Evolutionary conservation across 2,329 filamentous ascomycete species (phyloP), one percentile per base, ranked within the genome.

Genomic region (Epichloe sylvatica): DNA sequence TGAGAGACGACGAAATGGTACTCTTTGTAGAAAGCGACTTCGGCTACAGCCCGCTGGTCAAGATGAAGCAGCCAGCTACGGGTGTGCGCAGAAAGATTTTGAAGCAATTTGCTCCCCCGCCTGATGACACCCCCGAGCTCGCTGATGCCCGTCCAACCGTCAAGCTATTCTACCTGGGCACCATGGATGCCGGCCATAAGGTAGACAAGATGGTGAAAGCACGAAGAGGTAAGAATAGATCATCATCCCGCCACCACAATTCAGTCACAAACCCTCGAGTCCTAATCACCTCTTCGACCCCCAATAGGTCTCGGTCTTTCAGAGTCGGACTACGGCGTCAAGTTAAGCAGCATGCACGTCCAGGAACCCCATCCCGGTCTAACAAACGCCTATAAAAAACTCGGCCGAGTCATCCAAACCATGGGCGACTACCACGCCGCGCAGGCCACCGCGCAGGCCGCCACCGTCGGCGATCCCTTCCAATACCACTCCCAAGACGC

Each of bases 1-100:
- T 95, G 74, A 81, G 85, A 54, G 92, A 98, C 63, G 91, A 97
- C 54, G 92, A 98, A 69, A 91, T 97, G 81, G 81, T 96, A 5
- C 82, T 97, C 52, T 98, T 98, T 60, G 89, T 98, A n/a, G 92
- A 98, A 69, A 95, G 88, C 63, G 92, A 98, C 65, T 97, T 96
- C 65, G 92, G 92, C 39, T 98, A 98, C 67, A 96, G 89, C 61
- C 92, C 92, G 1, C 85, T 97, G 61, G 83, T 96, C 44, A 84
- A 91, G 66, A 88, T 89, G 76, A 95, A 94, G 73, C 92, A 98
- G 67, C 92, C 92, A 21, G 92, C 92, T 8, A 98, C 92, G 1
- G 92, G 92, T 41, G 88, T 98, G 58, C 81, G 92, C 54, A 80
- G 92, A 62, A 96, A 96, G 71, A 84, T 97, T 53, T 74, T 98